Percentiles rank a stretch among this genome's conserved stretches.
Evolutionary conservation across 1,284 basidiomycete genomes (phyloP).

Genomic region (Puccinia horiana): DNA sequence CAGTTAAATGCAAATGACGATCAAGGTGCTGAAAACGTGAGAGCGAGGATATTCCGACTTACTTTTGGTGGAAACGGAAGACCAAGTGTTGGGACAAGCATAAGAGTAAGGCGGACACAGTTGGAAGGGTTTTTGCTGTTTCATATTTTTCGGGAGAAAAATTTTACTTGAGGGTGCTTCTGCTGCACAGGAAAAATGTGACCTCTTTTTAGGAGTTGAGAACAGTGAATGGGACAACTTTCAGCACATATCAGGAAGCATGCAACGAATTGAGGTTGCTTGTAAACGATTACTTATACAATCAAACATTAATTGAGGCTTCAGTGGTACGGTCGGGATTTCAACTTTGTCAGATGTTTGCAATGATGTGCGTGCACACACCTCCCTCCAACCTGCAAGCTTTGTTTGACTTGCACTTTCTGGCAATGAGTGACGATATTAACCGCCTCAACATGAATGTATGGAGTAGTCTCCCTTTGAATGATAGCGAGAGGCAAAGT

Average conservation of each 20-base stretch:
- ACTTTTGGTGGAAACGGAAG: neutral
- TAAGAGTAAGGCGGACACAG: constrained; percentile 53
- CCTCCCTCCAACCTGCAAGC: constrained; percentile 57
- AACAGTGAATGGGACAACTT: constrained; percentile 54
- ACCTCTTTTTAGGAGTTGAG: constrained; percentile 59
- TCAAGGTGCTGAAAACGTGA: neutral
- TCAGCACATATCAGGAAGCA: constrained; percentile 58
- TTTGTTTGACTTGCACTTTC: constrained; percentile 60
- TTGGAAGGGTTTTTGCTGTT: constrained; percentile 61
- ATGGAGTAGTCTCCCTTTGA: too few species aligned
- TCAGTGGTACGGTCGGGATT: too few species aligned
- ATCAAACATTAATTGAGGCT: constrained; percentile 61
- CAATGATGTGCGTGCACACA: constrained; percentile 59
- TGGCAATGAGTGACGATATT: constrained; percentile 61
- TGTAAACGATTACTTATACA: constrained; percentile 58
- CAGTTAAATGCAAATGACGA: neutral
- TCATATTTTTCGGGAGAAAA: constrained; percentile 58
- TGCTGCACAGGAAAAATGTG: constrained; percentile 59
- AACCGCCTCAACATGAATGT: too few species aligned
- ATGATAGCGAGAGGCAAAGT: too few species aligned
- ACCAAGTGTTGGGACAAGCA: constrained; percentile 52
- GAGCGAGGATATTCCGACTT: constrained; percentile 11
- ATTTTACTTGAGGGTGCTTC: constrained; percentile 60
- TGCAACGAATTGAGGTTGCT: constrained; percentile 62
- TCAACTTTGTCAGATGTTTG: constrained; percentile 61